Evolutionary conservation across 2,329 filamentous ascomycete genomes (phyloP).

Genomic region (Mycosphaerella sp.): DNA sequence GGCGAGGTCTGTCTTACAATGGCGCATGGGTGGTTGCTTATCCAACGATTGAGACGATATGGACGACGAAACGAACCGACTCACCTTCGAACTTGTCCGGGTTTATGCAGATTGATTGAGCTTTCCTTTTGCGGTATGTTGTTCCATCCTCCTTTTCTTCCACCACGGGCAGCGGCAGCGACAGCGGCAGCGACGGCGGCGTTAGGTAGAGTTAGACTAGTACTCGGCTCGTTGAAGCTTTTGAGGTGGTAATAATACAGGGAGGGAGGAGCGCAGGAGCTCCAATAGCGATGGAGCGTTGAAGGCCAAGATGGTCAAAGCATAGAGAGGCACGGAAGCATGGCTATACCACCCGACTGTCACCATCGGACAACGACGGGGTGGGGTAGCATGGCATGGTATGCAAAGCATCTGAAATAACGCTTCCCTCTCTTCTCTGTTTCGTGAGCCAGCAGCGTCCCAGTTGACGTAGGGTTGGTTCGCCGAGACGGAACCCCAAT

Average conservation of each 20-base stretch:
- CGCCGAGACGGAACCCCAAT: conserved; percentile 5
- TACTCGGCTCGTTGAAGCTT: conserved; percentile 12
- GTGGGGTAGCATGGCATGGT: conserved; percentile 20
- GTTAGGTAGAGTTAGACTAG: conserved; percentile 1
- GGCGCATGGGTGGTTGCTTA: conserved; percentile 17
- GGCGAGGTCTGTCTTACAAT: conserved; percentile 16
- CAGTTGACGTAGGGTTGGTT: neutral
- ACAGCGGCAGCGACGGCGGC: conserved; percentile 3
- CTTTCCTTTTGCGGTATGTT: conserved; percentile 23
- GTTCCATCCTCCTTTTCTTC: conserved; percentile 12
- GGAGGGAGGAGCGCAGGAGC: conserved; percentile 4
- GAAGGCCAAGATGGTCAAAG: conserved; percentile 3
- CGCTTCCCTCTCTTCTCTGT: neutral
- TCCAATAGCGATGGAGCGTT: conserved; percentile 7
- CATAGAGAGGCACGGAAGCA: conserved; percentile 11
- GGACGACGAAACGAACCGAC: conserved; percentile 23
- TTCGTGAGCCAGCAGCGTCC: neutral
- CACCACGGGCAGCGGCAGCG: conserved; percentile 7
- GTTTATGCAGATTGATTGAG: conserved; percentile 8
- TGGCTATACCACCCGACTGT: conserved; percentile 1
- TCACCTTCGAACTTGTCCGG: conserved; percentile 18
- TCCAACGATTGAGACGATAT: conserved; percentile 22
- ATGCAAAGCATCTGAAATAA: conserved; percentile 14
- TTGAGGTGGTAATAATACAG: conserved; percentile 11
- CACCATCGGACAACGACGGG: conserved; percentile 13